Evolutionary conservation across 352 stramenopile species (phyloP).

Genomic region (Phytophthora idaei): DNA sequence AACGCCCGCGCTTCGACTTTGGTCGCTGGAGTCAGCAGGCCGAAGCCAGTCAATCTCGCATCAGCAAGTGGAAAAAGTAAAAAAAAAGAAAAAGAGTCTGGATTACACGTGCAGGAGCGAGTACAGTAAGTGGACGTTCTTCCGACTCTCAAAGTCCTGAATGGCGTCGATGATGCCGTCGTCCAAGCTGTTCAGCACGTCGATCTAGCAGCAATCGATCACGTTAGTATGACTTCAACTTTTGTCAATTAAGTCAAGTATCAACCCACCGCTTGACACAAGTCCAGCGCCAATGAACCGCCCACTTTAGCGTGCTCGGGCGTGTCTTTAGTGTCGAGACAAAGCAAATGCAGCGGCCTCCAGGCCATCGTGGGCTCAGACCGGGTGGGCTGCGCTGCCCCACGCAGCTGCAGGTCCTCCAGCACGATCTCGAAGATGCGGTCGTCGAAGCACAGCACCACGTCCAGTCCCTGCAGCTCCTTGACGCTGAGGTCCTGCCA

Average conservation of each 20-base stretch:
- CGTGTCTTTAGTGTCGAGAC: conserved; percentile 89
- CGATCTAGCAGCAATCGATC: conserved; percentile 45
- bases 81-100: background rate
- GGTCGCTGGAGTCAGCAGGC: conserved; percentile 45
- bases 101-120: conserved; percentile 64
- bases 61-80: conserved; percentile 49
- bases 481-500: conserved; percentile 83
- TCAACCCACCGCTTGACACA: conserved; percentile 64
- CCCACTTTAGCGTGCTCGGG: conserved; percentile 86
- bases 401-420: conserved; percentile 74
- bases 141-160: conserved; percentile 60
- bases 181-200: conserved; percentile 50
- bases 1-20: conserved; percentile 33
- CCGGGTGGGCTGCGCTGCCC: conserved; percentile 21
- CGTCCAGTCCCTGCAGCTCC: conserved; percentile 79
- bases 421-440: conserved; percentile 90
- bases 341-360: conserved; percentile 81
- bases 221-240: background rate
- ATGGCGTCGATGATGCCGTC: conserved; percentile 59
- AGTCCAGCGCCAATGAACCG: conserved; percentile 75
- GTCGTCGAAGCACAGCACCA: conserved; percentile 92
- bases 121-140: conserved; percentile 71
- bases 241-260: background rate
- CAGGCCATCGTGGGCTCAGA: conserved; percentile 50
- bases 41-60: conserved; percentile 37